phyloP scores from a whole-genome alignment of 352 stramenopile species.

The Pilasporangium apinafurcum region DNA sequence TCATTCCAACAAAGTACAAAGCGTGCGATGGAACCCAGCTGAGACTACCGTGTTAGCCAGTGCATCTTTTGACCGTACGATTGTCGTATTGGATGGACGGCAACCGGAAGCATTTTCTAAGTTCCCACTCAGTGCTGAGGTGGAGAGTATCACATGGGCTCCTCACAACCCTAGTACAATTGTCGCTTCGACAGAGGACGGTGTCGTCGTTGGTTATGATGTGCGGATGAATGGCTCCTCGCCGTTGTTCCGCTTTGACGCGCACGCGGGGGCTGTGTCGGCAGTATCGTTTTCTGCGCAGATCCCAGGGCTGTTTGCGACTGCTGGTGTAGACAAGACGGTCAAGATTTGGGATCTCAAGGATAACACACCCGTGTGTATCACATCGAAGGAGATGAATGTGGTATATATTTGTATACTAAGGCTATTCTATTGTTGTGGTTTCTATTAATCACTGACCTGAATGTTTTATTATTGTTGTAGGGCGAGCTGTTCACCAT shows the following conservation, averaged over 20 bases:
- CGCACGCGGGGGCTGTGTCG: slow-evolving; percentile 85
- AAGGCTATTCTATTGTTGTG: no score
- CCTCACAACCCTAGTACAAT: slow-evolving; percentile 90
- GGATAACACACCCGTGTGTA: slow-evolving; percentile 59
- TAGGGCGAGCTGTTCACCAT: slow-evolving; percentile 89
- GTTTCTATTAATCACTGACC: slow-evolving; percentile 1
- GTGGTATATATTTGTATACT: slow-evolving; percentile 79
- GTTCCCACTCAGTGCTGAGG: slow-evolving; percentile 78
- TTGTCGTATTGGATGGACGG: slow-evolving; percentile 94
- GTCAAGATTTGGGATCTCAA: slow-evolving; percentile 97
- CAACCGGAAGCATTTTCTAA: slow-evolving; percentile 72
- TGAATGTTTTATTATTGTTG: slow-evolving; percentile 8
- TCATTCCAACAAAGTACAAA: slow-evolving; percentile 98
- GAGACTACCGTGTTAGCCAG: slow-evolving; percentile 96
- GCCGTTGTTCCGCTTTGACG: slow-evolving; percentile 91
- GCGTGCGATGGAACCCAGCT: slow-evolving; percentile 93
- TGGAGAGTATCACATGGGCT: slow-evolving; percentile 93
- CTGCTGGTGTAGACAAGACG: slow-evolving; percentile 95
- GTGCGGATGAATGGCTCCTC: slow-evolving; percentile 91
- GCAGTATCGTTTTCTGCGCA: slow-evolving; percentile 81
- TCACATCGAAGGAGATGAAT: slow-evolving; percentile 91
- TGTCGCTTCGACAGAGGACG: slow-evolving; percentile 93
- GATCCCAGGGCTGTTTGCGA: slow-evolving; percentile 93
- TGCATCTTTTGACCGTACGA: slow-evolving; percentile 92
- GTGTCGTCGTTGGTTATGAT: slow-evolving; percentile 92